phyloP scores from a whole-genome alignment of 2,329 filamentous ascomycete species.

The Curvularia hawaiiensis region DNA sequence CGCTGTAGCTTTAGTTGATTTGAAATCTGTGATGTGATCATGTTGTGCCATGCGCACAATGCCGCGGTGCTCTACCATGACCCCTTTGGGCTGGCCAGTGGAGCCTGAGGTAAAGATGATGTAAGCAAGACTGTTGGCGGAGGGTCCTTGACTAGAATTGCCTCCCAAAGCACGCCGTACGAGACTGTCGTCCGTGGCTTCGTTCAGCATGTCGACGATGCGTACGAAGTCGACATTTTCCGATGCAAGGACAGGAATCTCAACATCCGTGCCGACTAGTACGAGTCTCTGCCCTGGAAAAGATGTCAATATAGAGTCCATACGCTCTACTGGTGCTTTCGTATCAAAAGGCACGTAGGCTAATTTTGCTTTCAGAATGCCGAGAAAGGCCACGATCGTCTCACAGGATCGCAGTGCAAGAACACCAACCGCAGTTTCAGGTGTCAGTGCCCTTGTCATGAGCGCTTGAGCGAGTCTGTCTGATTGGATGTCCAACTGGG shows the following conservation, averaged over 20 bases:
- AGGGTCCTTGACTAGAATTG: conserved; percentile 26
- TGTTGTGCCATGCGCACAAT: conserved; percentile 43
- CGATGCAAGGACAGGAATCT: background rate
- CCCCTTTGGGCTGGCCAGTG: conserved; percentile 57
- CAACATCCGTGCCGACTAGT: conserved; percentile 26
- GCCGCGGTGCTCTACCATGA: conserved; percentile 64
- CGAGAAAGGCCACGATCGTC: conserved; percentile 45
- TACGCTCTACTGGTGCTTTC: conserved; percentile 39
- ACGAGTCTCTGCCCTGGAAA: conserved; percentile 53
- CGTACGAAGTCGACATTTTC: background rate
- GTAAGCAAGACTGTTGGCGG: conserved; percentile 55
- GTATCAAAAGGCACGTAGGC: conserved; percentile 47
- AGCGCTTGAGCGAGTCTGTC: conserved; percentile 15
- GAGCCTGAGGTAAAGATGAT: conserved; percentile 60
- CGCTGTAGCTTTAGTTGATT: conserved; percentile 44
- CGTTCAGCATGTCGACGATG: conserved; percentile 35
- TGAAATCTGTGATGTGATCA: conserved; percentile 27
- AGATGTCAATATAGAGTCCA: conserved; percentile 40
- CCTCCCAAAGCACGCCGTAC: too few relatives aligned
- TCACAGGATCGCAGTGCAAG: conserved; percentile 24
- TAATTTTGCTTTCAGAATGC: conserved; percentile 48
- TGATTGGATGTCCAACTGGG: conserved; percentile 11
- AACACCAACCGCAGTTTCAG: conserved; percentile 18
- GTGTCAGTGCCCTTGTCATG: background rate
- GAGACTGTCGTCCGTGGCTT: too few relatives aligned